Percentiles rank a stretch among this genome's conserved stretches.
phyloP scores from a whole-genome alignment of 2,329 filamentous ascomycete species.

The Colletotrichum paranaense region DNA sequence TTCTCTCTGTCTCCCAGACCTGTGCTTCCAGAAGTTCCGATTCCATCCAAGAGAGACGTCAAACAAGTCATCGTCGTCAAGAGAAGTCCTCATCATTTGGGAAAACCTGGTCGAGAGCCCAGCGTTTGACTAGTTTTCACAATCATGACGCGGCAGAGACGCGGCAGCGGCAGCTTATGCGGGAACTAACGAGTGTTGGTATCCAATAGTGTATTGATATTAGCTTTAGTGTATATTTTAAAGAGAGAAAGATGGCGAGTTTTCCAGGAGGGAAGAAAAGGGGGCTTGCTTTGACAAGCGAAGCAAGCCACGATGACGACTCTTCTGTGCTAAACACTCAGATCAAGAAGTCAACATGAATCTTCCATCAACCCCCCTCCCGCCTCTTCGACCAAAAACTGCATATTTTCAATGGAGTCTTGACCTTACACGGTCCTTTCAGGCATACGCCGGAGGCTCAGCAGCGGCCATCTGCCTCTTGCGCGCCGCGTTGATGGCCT shows the following conservation, averaged over 20 bases:
- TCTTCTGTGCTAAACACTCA: background rate
- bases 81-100: background rate
- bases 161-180: background rate
- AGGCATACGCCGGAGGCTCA: background rate
- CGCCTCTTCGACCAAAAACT: background rate
- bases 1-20: too few relatives aligned
- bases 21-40: background rate
- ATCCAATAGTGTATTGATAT: conserved; percentile 5
- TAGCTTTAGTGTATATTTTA: background rate
- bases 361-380: background rate
- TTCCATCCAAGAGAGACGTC: background rate
- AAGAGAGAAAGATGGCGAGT: background rate
- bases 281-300: background rate
- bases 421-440: background rate
- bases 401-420: background rate
- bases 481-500: conserved; percentile 70
- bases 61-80: background rate
- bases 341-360: background rate
- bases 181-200: background rate
- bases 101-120: too few relatives aligned
- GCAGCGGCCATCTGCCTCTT: conserved; percentile 44
- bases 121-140: background rate
- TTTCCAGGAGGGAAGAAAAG: background rate
- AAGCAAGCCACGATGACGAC: background rate
- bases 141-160: background rate